Evolutionary conservation across 2,329 filamentous ascomycete genomes (phyloP), one percentile per base, ranked within the genome.

Genomic region (Lachnellula subtilissima): DNA sequence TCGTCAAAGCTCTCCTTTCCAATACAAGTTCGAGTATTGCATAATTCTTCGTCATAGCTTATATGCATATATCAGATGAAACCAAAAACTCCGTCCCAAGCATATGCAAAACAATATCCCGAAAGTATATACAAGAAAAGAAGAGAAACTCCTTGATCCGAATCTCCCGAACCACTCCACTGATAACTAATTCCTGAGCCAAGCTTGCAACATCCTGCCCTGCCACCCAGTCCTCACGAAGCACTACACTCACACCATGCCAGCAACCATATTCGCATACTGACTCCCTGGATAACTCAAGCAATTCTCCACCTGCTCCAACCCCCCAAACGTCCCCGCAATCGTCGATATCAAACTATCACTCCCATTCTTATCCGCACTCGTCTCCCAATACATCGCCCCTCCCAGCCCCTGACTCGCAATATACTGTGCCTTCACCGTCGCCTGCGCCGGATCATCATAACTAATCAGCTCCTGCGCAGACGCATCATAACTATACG

Each of bases 331-430:
- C 3, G 65, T 70, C 5, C 68, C 68, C 40, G 73, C 75, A 50
- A 71, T 68, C 4, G 78, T 78, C 37, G 70, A 67, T 55, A 88
- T 85, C 64, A 94, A 73, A 61, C 84, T 88, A 3, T 79, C 77
- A 11, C 71, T 72, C 17, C 78, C 82, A 4, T 66, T 76, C 65
- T 79, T 79, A 69, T 95, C 90, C 7, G 78, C 84, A 58, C 84
- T 89, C 15, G 82, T 84, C 70, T 94, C 89, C 89, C 89, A 95
- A 81, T 89, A 95, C 88, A 94, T 93, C 32, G 81, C 84, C 23
- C 89, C 90, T 3, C 85, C 89, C 1, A 94, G 76, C 0, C 83
- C 79, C 54, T 78, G 76, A 50, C 72, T 66, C 70, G 80, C 78
- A 63, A 91, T 81, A 69, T 87, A 93, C 2, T 74, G 66, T 5